phyloP scores from a whole-genome alignment of 495 filamentous ascomycete species.

The Copromyces sp. region DNA sequence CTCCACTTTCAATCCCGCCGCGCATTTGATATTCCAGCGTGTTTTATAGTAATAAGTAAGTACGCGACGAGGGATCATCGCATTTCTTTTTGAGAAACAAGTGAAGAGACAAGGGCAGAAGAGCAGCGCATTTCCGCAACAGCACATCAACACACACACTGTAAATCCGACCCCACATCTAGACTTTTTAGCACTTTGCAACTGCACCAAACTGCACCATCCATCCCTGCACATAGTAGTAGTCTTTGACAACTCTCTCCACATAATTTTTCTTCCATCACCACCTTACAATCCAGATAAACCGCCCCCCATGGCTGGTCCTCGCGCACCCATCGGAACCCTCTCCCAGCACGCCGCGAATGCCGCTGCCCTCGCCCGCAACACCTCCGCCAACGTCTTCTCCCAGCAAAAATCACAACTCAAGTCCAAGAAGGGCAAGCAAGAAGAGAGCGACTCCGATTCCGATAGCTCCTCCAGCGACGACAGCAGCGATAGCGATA shows the following conservation, averaged over 20 bases:
- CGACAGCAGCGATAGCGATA: conserved; percentile 21
- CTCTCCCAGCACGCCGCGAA: conserved; percentile 20
- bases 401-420: conserved; percentile 11
- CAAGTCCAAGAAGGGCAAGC: conserved; percentile 14
- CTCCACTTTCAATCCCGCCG: not conserved
- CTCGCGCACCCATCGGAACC: conserved; percentile 22
- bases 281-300: conserved; percentile 2
- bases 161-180: not conserved
- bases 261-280: not conserved
- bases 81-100: not conserved
- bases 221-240: not conserved
- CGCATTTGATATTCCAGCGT: not conserved
- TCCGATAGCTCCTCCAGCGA: conserved; percentile 6
- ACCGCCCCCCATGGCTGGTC: conserved; percentile 21
- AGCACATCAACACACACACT: not conserved
- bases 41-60: not conserved
- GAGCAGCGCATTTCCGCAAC: not conserved
- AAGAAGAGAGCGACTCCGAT: conserved; percentile 9
- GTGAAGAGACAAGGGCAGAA: not conserved
- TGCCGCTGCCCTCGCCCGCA: conserved; percentile 17
- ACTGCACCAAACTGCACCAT: not conserved
- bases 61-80: not conserved
- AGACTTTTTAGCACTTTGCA: not conserved
- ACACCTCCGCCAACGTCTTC: conserved; percentile 10
- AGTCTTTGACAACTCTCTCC: conserved; percentile 1